Evolutionary conservation across 768 basidiomycete species (phyloP), one percentile per base, ranked within the genome.

Genomic region (Paxillus rubicundulus): DNA sequence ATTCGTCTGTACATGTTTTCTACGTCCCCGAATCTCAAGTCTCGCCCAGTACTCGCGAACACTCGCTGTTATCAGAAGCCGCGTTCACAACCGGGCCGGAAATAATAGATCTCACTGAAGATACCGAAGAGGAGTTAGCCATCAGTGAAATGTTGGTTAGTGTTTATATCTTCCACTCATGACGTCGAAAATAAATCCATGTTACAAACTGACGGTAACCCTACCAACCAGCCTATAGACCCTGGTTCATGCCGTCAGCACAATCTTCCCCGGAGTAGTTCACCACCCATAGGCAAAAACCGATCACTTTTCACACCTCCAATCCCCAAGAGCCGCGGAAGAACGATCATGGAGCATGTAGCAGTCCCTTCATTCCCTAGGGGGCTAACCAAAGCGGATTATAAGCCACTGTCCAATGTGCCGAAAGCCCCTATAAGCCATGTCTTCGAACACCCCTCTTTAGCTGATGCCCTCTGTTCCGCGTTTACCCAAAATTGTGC

Each of bases 251-350:
- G 55, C 21, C 47, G 44, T 37, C 46, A 4, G 0, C 18, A 24
- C 17, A 9, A 0, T 37, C 9, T 9, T 3, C n/a, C 53, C 13
- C 30, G 2, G 24, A 24, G 24, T 14, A 50, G 52, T 38, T 45
- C 68, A 5, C 43, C 57, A 4, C 37, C 41, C 16, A 44, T 57
- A 17, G 47, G 40, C 20, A 39, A 5, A 3, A 49, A 61, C 18
- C 53, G 45, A 8, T 67, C 63, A 9, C 65, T 70, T 38, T 69
- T 69, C 44, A 69, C 68, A 0, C 69, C 69, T 21, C 59, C 61
- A 4, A 51, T 37, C 6, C 30, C 49, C 7, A 59, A 41, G 43
- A 54, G 32, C 45, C 67, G 54, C 1, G 17, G 47, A 3, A 55
- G 57, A 13, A 1, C 40, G 6, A 4, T 54, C 32, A 28, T 70